These are phyloP conservation scores for Suillus fuscotomentosus DNA, from an alignment of 768 basidiomycete species.

Conservation along the genomic window DNA sequence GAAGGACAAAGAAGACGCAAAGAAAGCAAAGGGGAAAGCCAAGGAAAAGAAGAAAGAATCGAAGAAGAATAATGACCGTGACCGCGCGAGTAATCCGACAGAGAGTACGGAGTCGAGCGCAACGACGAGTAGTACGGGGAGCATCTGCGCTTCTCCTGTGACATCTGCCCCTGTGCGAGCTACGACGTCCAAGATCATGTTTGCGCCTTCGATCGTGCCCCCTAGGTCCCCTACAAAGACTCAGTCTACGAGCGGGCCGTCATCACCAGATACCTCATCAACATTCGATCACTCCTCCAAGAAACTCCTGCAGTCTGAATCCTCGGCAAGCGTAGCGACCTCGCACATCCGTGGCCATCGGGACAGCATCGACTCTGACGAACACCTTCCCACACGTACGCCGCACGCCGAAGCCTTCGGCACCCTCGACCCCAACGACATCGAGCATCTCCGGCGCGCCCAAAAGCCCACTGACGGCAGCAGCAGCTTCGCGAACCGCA, in stretches of 20 bases:
- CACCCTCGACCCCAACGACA: conserved; percentile 51
- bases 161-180: conserved; percentile 11
- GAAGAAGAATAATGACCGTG: conserved; percentile 18
- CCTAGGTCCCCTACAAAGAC: conserved; percentile 8
- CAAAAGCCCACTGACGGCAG: conserved; percentile 22
- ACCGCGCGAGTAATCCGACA: conserved; percentile 24
- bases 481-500: conserved; percentile 19
- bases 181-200: conserved; percentile 12
- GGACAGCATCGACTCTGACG: conserved; percentile 25
- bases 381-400: conserved; percentile 42
- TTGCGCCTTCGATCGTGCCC: conserved; percentile 19
- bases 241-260: conserved; percentile 17
- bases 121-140: conserved; percentile 31
- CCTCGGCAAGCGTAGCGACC: neutral
- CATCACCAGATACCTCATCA: conserved; percentile 18
- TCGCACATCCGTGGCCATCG: conserved; percentile 21
- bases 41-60: conserved; percentile 33
- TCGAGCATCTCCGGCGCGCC: conserved; percentile 43
- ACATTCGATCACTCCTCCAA: conserved; percentile 4
- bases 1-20: conserved; percentile 11
- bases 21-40: conserved; percentile 17
- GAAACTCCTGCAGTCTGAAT: conserved; percentile 10
- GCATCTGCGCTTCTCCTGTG: conserved; percentile 12
- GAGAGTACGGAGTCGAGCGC: conserved; percentile 33
- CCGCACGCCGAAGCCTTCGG: conserved; percentile 65